A percentile compares a stretch with the other conserved stretches of the same genome.
These are phyloP conservation scores for Hortiboletus campestris DNA, from an alignment of 768 basidiomycete genomes.

Conservation along the genomic window DNA sequence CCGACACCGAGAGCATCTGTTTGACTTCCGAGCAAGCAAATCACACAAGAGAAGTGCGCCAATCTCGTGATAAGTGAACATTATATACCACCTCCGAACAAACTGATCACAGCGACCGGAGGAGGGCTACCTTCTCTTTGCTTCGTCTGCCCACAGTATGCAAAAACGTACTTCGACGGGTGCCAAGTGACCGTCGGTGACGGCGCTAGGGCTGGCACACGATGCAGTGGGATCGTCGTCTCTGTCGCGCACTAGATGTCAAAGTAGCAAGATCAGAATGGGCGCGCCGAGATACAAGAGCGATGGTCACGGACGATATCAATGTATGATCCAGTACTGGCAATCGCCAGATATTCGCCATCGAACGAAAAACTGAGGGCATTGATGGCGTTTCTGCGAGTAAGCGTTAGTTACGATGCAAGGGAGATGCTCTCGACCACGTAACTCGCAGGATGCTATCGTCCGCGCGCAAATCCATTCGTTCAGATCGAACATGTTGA, in stretches of 20 bases:
- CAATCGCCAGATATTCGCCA: slow-evolving; percentile 80
- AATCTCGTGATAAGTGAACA: not conserved
- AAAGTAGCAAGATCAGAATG: not conserved
- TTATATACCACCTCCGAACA: slow-evolving; percentile 57
- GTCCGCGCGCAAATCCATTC: slow-evolving; percentile 81
- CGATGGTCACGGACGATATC: slow-evolving; percentile 59
- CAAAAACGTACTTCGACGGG: slow-evolving; percentile 76
- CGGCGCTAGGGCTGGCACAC: slow-evolving; percentile 68
- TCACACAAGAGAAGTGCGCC: not conserved
- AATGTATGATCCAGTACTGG: slow-evolving; percentile 67
- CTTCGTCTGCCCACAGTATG: slow-evolving; percentile 78
- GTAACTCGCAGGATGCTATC: slow-evolving; percentile 78
- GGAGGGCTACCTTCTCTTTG: slow-evolving; percentile 61
- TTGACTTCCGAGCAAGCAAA: not conserved
- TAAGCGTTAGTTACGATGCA: not conserved
- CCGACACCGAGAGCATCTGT: not conserved
- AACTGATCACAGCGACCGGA: slow-evolving; percentile 65
- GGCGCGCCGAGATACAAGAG: not conserved
- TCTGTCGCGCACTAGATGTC: slow-evolving; percentile 69
- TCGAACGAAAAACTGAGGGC: slow-evolving; percentile 79
- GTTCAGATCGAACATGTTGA: slow-evolving; percentile 75
- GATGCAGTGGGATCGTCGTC: slow-evolving; percentile 70
- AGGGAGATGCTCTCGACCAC: slow-evolving; percentile 26
- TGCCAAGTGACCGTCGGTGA: slow-evolving; percentile 82
- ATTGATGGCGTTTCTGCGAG: slow-evolving; percentile 62